Conservation (phyloP, 2,329 filamentous ascomycete species). For the Epicoccum nigrum region DNA sequence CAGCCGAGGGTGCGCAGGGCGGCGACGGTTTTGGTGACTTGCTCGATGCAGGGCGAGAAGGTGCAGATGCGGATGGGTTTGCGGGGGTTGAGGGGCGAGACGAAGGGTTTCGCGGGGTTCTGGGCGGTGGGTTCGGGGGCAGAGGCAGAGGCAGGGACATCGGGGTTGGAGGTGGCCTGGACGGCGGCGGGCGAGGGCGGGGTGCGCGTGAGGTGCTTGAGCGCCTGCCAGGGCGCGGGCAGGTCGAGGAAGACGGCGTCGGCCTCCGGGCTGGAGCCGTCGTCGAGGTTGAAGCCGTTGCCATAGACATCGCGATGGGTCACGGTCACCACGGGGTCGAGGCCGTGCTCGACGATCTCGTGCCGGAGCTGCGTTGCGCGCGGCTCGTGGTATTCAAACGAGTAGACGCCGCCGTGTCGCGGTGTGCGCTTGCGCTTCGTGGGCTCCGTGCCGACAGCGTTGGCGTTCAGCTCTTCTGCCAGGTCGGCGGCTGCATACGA, state of each 20-base stretch:
- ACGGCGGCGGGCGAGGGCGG: slow-evolving; percentile 31
- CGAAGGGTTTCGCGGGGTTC: slow-evolving; percentile 29
- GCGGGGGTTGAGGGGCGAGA: slow-evolving; percentile 70
- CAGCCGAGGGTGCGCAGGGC: slow-evolving; percentile 81
- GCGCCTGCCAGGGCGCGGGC: slow-evolving; percentile 79
- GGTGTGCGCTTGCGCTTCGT: slow-evolving; percentile 46
- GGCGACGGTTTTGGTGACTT: slow-evolving; percentile 85
- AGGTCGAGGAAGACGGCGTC: slow-evolving; percentile 80
- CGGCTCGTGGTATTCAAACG: slow-evolving; percentile 80
- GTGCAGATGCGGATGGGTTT: slow-evolving; percentile 82
- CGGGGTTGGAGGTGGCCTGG: slow-evolving; percentile 33
- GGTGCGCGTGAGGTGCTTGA: slow-evolving; percentile 73
- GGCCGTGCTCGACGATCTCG: slow-evolving; percentile 71
- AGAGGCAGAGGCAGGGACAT: slow-evolving; percentile 32
- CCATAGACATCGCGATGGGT: slow-evolving; percentile 82
- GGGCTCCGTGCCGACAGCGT: slow-evolving; percentile 30
- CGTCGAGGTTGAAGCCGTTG: slow-evolving; percentile 69
- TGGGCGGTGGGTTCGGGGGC: slow-evolving; percentile 32
- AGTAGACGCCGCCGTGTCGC: slow-evolving; percentile 71
- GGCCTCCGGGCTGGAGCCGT: slow-evolving; percentile 51
- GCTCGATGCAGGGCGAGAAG: slow-evolving; percentile 96
- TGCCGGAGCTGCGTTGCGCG: slow-evolving; percentile 71
- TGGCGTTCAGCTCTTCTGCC: slow-evolving; percentile 43
- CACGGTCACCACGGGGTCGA: slow-evolving; percentile 70
- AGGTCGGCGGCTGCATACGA: slow-evolving; percentile 19